These are phyloP conservation scores for Carex sylvatica DNA, from an alignment of 202 grass and related monocot genomes.

Conservation along the genomic window DNA sequence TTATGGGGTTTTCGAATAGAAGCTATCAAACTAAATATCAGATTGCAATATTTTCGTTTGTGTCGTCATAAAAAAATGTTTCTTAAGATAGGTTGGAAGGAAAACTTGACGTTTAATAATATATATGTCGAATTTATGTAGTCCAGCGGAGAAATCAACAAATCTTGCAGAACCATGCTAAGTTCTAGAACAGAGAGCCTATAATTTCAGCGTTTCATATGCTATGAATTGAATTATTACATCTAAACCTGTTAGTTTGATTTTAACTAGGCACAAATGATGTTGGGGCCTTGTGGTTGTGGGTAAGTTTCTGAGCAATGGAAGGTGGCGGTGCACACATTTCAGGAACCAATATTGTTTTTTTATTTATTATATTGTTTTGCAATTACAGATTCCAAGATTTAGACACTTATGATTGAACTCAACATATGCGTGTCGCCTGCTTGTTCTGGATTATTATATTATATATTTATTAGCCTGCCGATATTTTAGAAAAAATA, in stretches of 20 bases:
- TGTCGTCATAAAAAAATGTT: no score
- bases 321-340: neutral
- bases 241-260: neutral
- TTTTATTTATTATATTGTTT: neutral
- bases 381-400: neutral
- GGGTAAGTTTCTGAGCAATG: neutral
- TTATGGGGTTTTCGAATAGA: neutral
- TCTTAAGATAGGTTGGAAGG: no score
- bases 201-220: neutral
- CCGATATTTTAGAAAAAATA: neutral
- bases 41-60: no score
- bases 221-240: slow-evolving; percentile 11
- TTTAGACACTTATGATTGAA: slow-evolving; percentile 3
- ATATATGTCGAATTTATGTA: neutral
- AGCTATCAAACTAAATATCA: neutral
- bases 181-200: slow-evolving; percentile 19
- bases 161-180: neutral
- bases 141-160: neutral
- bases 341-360: neutral
- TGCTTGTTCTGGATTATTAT: neutral
- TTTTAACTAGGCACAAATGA: slow-evolving; percentile 5
- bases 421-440: neutral
- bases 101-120: neutral
- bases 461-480: neutral
- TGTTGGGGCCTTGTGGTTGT: neutral